phyloP scores from a whole-genome alignment of 371 early-diverging fungal genomes.

The Saksenaea oblongispora region DNA sequence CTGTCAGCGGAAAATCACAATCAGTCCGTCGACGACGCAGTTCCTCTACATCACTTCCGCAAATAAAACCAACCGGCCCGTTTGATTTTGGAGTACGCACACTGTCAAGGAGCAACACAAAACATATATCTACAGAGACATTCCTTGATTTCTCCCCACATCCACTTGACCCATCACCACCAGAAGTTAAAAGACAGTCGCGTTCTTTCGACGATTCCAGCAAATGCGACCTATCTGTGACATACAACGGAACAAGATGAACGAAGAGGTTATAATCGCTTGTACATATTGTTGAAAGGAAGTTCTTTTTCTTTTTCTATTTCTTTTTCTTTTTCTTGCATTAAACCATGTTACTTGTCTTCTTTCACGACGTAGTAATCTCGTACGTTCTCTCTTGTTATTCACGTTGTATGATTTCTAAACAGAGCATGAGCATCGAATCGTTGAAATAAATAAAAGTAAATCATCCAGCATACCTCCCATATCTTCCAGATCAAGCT shows the following conservation, averaged over 20 bases:
- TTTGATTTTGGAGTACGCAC: background rate
- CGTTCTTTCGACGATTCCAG: background rate
- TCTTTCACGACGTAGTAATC: too few relatives aligned
- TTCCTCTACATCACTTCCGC: background rate
- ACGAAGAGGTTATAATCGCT: background rate
- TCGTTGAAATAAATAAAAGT: background rate
- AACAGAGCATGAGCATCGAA: background rate
- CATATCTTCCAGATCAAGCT: background rate
- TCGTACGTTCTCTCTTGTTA: background rate
- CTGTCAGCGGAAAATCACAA: background rate
- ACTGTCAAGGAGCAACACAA: background rate
- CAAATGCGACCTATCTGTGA: background rate
- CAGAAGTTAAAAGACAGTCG: background rate
- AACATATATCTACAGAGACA: background rate
- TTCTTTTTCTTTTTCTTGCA: background rate
- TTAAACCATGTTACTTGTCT: background rate
- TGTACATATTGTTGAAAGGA: background rate
- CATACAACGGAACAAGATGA: background rate
- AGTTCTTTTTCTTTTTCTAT: background rate
- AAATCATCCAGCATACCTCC: background rate
- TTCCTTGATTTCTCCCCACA: background rate
- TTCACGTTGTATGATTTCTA: conserved; percentile 3
- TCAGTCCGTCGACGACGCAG: background rate
- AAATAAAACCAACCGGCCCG: background rate
- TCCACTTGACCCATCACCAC: background rate